Evolutionary conservation across 345 rosid genomes (phyloP), one percentile per base, ranked within the genome.

Genomic region (Salix purpurea): DNA sequence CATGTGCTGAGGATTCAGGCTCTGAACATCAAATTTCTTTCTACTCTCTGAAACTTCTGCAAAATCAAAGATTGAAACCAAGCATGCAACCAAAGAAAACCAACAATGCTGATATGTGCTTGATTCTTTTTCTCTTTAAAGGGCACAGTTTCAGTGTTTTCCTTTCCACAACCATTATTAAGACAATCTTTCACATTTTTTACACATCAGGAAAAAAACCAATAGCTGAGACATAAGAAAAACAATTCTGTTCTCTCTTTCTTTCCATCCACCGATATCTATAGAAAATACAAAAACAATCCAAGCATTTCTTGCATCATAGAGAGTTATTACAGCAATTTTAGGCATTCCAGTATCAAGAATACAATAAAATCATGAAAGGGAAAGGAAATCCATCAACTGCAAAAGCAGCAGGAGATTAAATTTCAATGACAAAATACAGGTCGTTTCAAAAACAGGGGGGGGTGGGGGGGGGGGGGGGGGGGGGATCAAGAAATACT

Each of bases 21-120:
- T 73, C 58, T 62, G 71, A 58, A 75, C 13, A 52, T 80, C 83
- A 58, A 76, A 70, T 70, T 80, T 80, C 74, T 61, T 46, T 61
- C 80, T 72, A 14, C 26, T 37, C 13, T 58, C 83, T 36, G 70
- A 12, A 68, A 15, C 56, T 58, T 72, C 71, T 42, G 32, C 56
- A 24, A 65, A 42, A 74, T 66, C 44, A 11, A 18, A 56, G 67
- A 64, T 46, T 73, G 18, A 26, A 5, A 70, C 26, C 18, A 36
- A 23, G 56, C 23, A 21, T 37, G 11, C 4, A 8, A 37, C 15
- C 48, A 56, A 1, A 21, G 61, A n/a, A 56, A 56, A 56, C 26
- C 61, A 56, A n/a, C 61, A 9, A 8, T 3, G 61, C 12, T 56
- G 26, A 56, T 8, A 56, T 56, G 26, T 56, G 0, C 61, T 56